Evolutionary conservation across 2,329 filamentous ascomycete genomes (phyloP), one percentile per base, ranked within the genome.

Genomic region (Ophiosphaerella herpotricha): DNA sequence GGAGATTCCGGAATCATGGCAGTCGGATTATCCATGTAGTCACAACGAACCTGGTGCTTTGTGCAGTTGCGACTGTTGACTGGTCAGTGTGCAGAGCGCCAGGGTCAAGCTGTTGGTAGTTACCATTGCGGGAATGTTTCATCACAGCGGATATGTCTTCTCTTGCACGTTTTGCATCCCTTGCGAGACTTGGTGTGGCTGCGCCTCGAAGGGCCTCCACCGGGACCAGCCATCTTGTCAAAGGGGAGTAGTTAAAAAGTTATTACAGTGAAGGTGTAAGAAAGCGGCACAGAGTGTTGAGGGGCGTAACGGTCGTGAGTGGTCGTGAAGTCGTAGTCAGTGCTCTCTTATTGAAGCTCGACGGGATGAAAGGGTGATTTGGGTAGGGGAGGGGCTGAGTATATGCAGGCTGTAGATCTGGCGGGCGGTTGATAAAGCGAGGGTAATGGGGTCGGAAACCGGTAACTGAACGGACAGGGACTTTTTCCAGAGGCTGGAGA

Each of bases 101-200:
- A 4, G 47, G 44, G 8, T 26, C 36, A 23, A 32, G 2, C 13
- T 31, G 43, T 21, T n/a, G 16, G 39, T 46, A 58, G 82, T 66
- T 81, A 96, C 91, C 93, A 99, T 83, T 99, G 94, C 43, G 94
- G 94, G 68, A 96, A 97, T 63, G 86, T 96, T 75, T 99, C 94
- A 71, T 99, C 94, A 77, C 94, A 99, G 67, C 94, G 85, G 72
- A 99, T 99, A 76, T 99, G 94, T 72, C 94, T 86, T 73, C 89
- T 88, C 78, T 99, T 99, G 84, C 94, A 99, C 55, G 91, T 96
- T 69, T 95, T 93, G 82, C 94, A 99, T 57, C 94, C 94, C 79
- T 97, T 97, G 71, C 94, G 88, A 67, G 93, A 97, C 81, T 99
- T 99, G 73, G 94, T 99, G 80, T 99, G 94, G 80, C 93, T 96